These are phyloP conservation scores for Acanthamoeba lenticulata DNA, from an alignment of 208 protist genomes.

Conservation along the genomic window DNA sequence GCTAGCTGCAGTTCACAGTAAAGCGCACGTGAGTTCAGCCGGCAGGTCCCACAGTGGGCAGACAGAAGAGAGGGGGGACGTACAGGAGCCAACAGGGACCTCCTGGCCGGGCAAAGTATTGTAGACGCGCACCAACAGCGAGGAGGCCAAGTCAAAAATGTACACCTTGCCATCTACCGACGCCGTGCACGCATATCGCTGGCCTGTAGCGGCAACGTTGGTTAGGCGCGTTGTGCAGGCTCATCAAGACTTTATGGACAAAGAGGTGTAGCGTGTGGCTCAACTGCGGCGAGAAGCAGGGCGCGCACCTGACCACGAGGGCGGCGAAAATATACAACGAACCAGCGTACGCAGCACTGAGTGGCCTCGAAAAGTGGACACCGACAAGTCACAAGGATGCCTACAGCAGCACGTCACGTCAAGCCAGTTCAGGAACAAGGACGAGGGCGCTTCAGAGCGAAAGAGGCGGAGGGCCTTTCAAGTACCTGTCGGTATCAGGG, in stretches of 20 bases:
- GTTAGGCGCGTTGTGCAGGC: no score
- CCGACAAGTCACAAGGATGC: neutral
- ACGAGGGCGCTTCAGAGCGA: no score
- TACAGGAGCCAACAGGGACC: neutral
- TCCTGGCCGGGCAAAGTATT: neutral
- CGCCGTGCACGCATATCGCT: constrained; percentile 39
- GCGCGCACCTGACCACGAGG: neutral
- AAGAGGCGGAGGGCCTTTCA: neutral
- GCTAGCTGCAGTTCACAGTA: neutral
- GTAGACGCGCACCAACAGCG: neutral
- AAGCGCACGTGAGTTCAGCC: neutral
- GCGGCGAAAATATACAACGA: constrained; percentile 28
- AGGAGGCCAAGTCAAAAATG: neutral
- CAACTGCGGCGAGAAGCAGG: neutral
- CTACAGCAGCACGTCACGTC: neutral
- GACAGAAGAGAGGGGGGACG: neutral
- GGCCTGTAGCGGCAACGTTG: no score
- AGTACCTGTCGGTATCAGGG: neutral
- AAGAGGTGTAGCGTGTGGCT: no score
- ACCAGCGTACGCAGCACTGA: constrained; percentile 15
- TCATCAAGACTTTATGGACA: no score
- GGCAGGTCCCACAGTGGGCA: neutral
- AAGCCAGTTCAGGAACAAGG: neutral
- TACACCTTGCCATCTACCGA: neutral
- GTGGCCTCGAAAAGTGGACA: constrained; percentile 7